Conservation (phyloP, 495 filamentous ascomycete genomes). For the Lophiotrema nucula region DNA sequence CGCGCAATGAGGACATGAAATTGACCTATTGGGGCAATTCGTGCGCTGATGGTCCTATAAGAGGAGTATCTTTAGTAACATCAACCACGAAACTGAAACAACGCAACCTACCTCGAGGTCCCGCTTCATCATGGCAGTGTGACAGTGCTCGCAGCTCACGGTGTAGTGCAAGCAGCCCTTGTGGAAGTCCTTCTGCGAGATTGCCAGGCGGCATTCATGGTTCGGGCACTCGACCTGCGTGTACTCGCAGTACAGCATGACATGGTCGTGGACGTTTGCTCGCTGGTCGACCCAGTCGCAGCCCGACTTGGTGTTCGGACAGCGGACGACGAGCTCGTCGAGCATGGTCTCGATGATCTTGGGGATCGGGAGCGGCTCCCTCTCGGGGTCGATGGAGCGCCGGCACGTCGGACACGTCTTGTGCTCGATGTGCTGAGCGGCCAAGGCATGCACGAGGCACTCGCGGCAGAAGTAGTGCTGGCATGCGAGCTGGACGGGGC, state of each 20-base stretch:
- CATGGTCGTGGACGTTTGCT: constrained; percentile 69
- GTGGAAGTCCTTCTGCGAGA: constrained; percentile 54
- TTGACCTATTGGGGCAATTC: constrained; percentile 51
- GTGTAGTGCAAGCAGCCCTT: constrained; percentile 60
- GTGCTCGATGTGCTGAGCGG: constrained; percentile 18
- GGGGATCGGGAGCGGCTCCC: constrained; percentile 41
- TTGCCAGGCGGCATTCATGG: constrained; percentile 38
- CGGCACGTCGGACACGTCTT: constrained; percentile 44
- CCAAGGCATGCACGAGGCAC: constrained; percentile 55
- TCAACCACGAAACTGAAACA: constrained; percentile 11
- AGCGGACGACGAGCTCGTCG: constrained; percentile 71
- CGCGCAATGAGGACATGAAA: constrained; percentile 55
- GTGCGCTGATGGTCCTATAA: constrained; percentile 50
- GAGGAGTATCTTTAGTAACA: not conserved
- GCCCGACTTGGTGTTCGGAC: constrained; percentile 61
- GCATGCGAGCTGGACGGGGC: constrained; percentile 70
- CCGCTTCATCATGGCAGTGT: constrained; percentile 53
- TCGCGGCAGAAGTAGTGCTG: constrained; percentile 63
- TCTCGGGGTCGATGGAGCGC: constrained; percentile 20
- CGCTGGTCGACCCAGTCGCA: constrained; percentile 64
- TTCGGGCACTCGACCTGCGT: constrained; percentile 62
- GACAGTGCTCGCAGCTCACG: constrained; percentile 55
- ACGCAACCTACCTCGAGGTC: constrained; percentile 54
- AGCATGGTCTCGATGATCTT: constrained; percentile 64
- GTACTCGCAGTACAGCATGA: constrained; percentile 72